These are phyloP conservation scores for Erythrophleum ivorense DNA, from an alignment of 331 rosid genomes.

Conservation along the genomic window DNA sequence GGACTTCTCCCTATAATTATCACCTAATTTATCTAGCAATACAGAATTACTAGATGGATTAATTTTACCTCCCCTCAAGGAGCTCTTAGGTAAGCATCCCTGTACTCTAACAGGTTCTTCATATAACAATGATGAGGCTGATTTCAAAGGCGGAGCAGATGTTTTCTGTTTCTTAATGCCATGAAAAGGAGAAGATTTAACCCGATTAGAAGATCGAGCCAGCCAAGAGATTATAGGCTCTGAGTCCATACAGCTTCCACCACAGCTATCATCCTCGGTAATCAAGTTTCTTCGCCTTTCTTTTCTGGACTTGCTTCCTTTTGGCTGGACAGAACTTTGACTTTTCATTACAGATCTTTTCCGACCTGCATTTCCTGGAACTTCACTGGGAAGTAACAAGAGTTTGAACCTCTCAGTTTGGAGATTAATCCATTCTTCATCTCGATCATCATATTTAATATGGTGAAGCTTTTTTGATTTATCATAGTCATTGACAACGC, in stretches of 20 bases:
- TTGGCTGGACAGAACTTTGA: constrained; percentile 53
- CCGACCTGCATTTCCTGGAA: constrained; percentile 63
- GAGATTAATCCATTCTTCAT: constrained; percentile 95
- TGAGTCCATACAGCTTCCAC: constrained; percentile 74
- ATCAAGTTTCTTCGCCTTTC: constrained; percentile 49
- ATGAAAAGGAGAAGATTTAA: constrained; percentile 56
- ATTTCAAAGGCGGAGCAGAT: constrained; percentile 46
- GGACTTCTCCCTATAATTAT: constrained; percentile 49
- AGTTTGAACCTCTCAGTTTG: constrained; percentile 91
- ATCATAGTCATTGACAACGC: constrained; percentile 76
- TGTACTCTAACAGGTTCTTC: constrained; percentile 51
- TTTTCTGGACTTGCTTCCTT: constrained; percentile 55
- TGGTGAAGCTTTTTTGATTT: constrained; percentile 72
- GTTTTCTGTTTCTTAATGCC: constrained; percentile 75
- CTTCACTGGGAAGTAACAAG: constrained; percentile 85
- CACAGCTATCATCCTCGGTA: constrained; percentile 57
- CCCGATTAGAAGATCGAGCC: constrained; percentile 67
- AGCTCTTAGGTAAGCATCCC: constrained; percentile 42
- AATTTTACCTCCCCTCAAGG: constrained; percentile 45
- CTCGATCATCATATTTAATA: constrained; percentile 93
- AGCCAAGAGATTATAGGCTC: constrained; percentile 97
- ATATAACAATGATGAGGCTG: constrained; percentile 47
- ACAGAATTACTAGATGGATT: constrained; percentile 44
- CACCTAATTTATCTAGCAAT: constrained; percentile 53
- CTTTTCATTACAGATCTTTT: constrained; percentile 45